These are phyloP conservation scores for Vigna unguiculata DNA, from an alignment of 306 rosid genomes.

Conservation along the genomic window DNA sequence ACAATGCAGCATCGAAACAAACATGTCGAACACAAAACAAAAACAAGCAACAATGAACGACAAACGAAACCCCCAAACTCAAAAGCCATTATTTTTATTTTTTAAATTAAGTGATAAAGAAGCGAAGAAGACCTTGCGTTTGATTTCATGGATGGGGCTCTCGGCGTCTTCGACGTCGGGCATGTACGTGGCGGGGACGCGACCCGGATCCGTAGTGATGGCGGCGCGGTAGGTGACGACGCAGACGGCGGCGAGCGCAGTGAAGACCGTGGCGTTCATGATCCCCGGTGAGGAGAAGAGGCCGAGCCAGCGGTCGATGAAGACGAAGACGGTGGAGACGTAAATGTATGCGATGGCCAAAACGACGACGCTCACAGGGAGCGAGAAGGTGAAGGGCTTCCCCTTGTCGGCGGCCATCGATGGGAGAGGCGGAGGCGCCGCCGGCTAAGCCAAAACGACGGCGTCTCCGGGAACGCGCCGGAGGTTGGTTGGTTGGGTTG, in stretches of 20 bases:
- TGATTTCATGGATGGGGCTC: slow-evolving; percentile 87
- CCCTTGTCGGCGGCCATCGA: slow-evolving; percentile 35
- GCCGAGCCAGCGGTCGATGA: slow-evolving; percentile 89
- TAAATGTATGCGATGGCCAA: slow-evolving; percentile 68
- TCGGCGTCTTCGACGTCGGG: slow-evolving; percentile 82
- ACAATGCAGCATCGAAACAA: slow-evolving; percentile 20
- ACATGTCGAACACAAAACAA: not conserved
- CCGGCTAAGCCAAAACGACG: slow-evolving; percentile 78
- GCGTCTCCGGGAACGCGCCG: slow-evolving; percentile 53
- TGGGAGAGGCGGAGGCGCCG: slow-evolving; percentile 46
- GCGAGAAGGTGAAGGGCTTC: slow-evolving; percentile 50
- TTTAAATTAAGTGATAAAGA: not conserved
- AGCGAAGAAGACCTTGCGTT: slow-evolving; percentile 77
- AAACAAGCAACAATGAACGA: slow-evolving; percentile 1
- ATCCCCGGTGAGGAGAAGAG: slow-evolving; percentile 92
- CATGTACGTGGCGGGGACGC: slow-evolving; percentile 73
- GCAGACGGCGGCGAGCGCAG: slow-evolving; percentile 70
- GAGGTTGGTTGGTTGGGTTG: not conserved
- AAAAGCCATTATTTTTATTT: not conserved
- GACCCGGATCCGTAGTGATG: slow-evolving; percentile 82
- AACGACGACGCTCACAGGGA: slow-evolving; percentile 75
- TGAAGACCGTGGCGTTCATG: slow-evolving; percentile 76
- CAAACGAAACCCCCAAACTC: not conserved
- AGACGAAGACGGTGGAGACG: slow-evolving; percentile 77
- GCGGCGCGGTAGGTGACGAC: slow-evolving; percentile 60